Evolutionary conservation across 2,329 filamentous ascomycete species (phyloP).

Genomic region (Cladosporium sp.): DNA sequence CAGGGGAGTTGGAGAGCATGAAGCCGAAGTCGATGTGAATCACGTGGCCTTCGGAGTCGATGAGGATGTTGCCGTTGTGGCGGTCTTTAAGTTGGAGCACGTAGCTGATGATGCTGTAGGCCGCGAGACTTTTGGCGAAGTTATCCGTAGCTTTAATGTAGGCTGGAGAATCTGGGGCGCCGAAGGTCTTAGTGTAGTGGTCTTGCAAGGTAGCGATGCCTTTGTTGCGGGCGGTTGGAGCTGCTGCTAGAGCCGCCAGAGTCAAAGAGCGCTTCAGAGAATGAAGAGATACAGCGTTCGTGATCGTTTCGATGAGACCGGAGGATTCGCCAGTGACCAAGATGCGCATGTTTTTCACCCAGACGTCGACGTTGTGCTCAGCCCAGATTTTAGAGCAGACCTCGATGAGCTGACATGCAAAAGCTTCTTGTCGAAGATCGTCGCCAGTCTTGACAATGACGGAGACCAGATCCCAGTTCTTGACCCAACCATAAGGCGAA

Average conservation of each 20-base stretch:
- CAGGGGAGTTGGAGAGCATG: constrained; percentile 82
- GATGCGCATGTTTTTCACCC: constrained; percentile 85
- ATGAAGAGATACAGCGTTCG: constrained; percentile 81
- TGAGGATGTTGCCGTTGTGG: constrained; percentile 81
- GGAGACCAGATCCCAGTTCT: constrained; percentile 82
- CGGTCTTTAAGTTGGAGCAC: constrained; percentile 79
- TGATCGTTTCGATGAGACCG: constrained; percentile 82
- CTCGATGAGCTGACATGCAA: constrained; percentile 78
- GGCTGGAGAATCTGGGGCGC: constrained; percentile 62
- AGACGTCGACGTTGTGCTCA: constrained; percentile 71
- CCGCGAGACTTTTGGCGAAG: constrained; percentile 76
- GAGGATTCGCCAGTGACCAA: constrained; percentile 81
- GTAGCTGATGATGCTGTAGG: constrained; percentile 82
- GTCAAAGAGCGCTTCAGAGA: constrained; percentile 79
- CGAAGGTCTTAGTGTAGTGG: constrained; percentile 77
- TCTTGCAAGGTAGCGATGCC: constrained; percentile 77
- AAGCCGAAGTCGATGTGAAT: constrained; percentile 89
- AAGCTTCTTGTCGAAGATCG: constrained; percentile 78
- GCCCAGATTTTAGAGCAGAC: constrained; percentile 80
- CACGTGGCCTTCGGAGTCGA: constrained; percentile 81
- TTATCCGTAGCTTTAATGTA: constrained; percentile 71
- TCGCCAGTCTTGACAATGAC: constrained; percentile 86
- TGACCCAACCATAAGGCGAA: constrained; percentile 83
- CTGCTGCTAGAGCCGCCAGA: constrained; percentile 67
- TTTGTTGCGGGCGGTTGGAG: constrained; percentile 67